These are phyloP conservation scores for Cytospora schulzeri DNA, from an alignment of 2,329 filamentous ascomycete genomes.

Conservation along the genomic window DNA sequence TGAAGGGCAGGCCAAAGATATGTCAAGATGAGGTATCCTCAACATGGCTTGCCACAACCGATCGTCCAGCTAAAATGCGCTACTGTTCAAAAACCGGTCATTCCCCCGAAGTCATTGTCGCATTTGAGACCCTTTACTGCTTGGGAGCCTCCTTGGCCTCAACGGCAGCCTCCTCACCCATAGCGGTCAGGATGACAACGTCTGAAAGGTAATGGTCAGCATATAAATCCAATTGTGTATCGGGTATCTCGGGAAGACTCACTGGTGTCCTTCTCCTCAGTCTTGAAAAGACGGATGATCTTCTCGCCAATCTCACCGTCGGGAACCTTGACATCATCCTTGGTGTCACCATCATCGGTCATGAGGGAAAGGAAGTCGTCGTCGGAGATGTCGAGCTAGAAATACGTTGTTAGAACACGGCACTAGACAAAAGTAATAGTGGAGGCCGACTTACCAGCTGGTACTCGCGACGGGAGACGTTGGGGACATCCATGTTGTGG, in stretches of 20 bases:
- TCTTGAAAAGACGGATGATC: constrained; percentile 77
- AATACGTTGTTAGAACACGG: constrained; percentile 1
- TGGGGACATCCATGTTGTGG: constrained; percentile 96
- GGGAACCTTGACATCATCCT: constrained; percentile 93
- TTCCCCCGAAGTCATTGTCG: constrained; percentile 14
- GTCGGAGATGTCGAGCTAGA: constrained; percentile 88
- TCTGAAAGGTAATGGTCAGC: constrained; percentile 54
- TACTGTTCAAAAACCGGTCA: constrained; percentile 26
- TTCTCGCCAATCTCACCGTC: constrained; percentile 87
- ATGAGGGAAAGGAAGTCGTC: constrained; percentile 96
- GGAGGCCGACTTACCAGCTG: constrained; percentile 73
- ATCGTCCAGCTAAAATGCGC: constrained; percentile 21
- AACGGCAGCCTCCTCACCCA: constrained; percentile 92
- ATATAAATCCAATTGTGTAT: background rate
- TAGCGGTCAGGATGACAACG: constrained; percentile 89
- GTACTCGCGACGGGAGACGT: constrained; percentile 88
- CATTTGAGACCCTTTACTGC: constrained; percentile 34
- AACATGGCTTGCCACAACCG: constrained; percentile 25
- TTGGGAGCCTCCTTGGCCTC: constrained; percentile 90
- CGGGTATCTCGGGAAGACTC: constrained; percentile 48
- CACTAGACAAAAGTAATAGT: constrained; percentile 12
- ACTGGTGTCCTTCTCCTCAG: constrained; percentile 93
- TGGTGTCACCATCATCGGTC: constrained; percentile 80
- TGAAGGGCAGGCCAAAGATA: constrained; percentile 25
- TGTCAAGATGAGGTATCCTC: constrained; percentile 24